Base-by-base conservation (phyloP, 139 green algal genomes). In the Marvania coccoides region DNA sequence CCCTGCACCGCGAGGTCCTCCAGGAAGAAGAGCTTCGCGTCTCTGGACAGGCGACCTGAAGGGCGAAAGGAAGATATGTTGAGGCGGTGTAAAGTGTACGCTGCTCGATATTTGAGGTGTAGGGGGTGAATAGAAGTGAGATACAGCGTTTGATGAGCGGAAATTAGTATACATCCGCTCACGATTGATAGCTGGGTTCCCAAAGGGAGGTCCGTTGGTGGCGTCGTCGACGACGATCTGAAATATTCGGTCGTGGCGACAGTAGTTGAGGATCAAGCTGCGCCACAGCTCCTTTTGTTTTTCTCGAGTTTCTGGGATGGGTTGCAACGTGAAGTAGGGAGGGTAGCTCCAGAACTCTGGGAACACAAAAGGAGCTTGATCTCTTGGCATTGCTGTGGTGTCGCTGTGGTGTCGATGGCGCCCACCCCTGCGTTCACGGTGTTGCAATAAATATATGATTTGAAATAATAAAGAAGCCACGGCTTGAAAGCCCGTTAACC, bases 271-370 rank as follows among this genome's bases (percentile, higher is more conserved):
- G 6, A 95, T 86, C 0, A 95, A 73, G 28, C 81, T 75, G 23
- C 73, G 67, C 88, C 88, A 95, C 28, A 91, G 65, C 6, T 61
- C 63, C 29, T 71, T 70, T 73, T 95, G 88, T 68, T 87, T 93
- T 24, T 89, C 71, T 48, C 81, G 58, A 9, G 87, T 92, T 69
- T 95, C 88, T 63, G 89, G 81, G 10, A 95, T 77, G 0, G 88
- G 87, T 69, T 95, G 88, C 5, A 90, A 63, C 23, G 86, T 95
- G 84, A 65, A 75, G n/a, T 61, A 51, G 6, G 57, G 35, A 2
- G 39, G 35, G 14, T 66, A 66, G 14, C 40, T 23, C 35, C 35
- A 66, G 42, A 66, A 66, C 33, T 66, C 35, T 42, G 59, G 59
- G 2, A 54, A 66, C 5, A 28, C 59, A 53, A 66, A 66, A 6